A percentile compares a stretch with the other conserved stretches of the same genome.
These are phyloP conservation scores for Epichloe baconii DNA, from an alignment of 2,329 filamentous ascomycete genomes.

Conservation along the genomic window DNA sequence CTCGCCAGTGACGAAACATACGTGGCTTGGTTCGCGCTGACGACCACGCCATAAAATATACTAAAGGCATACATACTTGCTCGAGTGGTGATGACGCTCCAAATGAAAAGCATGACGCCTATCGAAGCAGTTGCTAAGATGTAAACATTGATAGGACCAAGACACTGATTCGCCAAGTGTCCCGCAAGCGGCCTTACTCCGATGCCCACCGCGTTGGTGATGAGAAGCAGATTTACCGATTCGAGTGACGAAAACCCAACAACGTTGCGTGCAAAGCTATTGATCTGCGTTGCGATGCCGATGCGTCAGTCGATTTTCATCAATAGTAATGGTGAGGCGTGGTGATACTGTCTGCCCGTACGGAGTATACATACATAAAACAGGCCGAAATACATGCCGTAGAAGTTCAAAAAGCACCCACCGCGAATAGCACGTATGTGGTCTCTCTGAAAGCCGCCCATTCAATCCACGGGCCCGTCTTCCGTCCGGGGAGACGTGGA, in stretches of 20 bases:
- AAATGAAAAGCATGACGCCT: constrained; percentile 37
- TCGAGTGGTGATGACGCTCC: constrained; percentile 35
- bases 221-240: constrained; percentile 41
- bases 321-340: background rate
- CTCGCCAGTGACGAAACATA: constrained; percentile 1
- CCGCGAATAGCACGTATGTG: constrained; percentile 39
- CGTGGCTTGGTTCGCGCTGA: constrained; percentile 16
- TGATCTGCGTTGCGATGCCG: constrained; percentile 5
- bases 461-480: constrained; percentile 39
- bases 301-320: background rate
- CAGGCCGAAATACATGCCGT: constrained; percentile 25
- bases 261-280: constrained; percentile 29
- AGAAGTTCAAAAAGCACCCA: constrained; percentile 31
- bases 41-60: constrained; percentile 30
- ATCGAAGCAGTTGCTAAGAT: constrained; percentile 33
- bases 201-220: constrained; percentile 44
- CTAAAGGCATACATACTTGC: constrained; percentile 30
- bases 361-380: constrained; percentile 22
- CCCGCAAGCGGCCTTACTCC: constrained; percentile 39
- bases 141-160: constrained; percentile 43
- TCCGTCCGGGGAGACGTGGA: constrained; percentile 34
- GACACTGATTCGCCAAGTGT: constrained; percentile 35
- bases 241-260: constrained; percentile 33
- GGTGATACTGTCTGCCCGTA: no score
- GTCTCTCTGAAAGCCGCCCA: constrained; percentile 42